Base-by-base conservation (phyloP, 768 basidiomycete genomes). In the Trametes cinnabarina region DNA sequence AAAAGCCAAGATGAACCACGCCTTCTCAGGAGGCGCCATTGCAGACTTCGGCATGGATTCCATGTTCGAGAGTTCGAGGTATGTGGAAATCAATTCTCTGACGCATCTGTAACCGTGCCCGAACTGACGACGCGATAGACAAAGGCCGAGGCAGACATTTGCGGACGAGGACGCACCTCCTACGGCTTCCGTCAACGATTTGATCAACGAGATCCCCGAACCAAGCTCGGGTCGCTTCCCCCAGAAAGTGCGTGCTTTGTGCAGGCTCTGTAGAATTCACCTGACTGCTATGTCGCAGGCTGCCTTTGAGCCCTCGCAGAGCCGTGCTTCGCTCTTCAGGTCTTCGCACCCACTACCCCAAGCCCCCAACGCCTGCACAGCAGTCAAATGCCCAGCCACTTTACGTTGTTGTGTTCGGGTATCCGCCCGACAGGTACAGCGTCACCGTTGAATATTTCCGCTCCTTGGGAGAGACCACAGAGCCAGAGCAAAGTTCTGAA, bases 321-420 rank as follows among this genome's bases (percentile, higher is more conserved):
- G 73, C 47, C 71, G 72, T 23, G 62, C 68, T 6, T 71, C 71
- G 0, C 51, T 68, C 12, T 66, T 66, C 57, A 65, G 51, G 30
- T 61, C 65, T 11, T 46, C 64, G 14, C 65, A 56, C 17, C 63
- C 71, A 3, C 25, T 60, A 6, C 7, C 58, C 66, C 3, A 66
- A 64, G 46, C 48, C 61, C 14, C 43, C 55, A 3, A 47, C 37
- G 53, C 74, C 28, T 41, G 70, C 46, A 57, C 72, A n/a, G 8
- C 46, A 62, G 10, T 55, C 57, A 9, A 58, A 74, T 5, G 47
- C 72, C 11, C 79, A 82, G 25, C 76, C 81, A 3, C 69, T 81
- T 26, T 87, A 87, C 65, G 77, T 95, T 34, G 77, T 93, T 66
- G 84, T 95, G 50, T 95, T 92, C 60, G 93, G 93, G n/a, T 95